phyloP scores from a whole-genome alignment of 2,329 filamentous ascomycete species.

The Ramularia endophylla region DNA sequence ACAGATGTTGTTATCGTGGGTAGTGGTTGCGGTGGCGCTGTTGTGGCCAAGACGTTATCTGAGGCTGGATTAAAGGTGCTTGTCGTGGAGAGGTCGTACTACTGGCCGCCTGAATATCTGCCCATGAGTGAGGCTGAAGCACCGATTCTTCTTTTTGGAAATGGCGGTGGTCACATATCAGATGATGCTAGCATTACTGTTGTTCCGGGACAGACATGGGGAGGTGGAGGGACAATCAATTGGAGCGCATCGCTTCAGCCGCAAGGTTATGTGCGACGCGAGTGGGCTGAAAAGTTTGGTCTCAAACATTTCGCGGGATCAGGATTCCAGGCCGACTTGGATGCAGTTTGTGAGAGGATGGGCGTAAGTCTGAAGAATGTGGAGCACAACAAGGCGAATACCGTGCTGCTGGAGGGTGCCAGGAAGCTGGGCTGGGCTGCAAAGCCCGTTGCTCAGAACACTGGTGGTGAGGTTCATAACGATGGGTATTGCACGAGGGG shows the following conservation, averaged over 20 bases:
- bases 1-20: constrained; percentile 82
- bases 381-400: constrained; percentile 67
- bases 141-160: constrained; percentile 61
- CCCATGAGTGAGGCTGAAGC: constrained; percentile 65
- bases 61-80: constrained; percentile 70
- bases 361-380: constrained; percentile 63
- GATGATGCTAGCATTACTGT: constrained; percentile 50
- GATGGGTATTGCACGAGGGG: constrained; percentile 60
- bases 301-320: constrained; percentile 67
- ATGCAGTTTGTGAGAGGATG: constrained; percentile 73
- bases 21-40: constrained; percentile 78
- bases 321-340: constrained; percentile 71
- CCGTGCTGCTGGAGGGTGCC: constrained; percentile 66
- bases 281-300: constrained; percentile 65
- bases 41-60: constrained; percentile 73
- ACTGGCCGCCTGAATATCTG: constrained; percentile 65
- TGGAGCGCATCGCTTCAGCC: constrained; percentile 67
- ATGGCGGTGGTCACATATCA: constrained; percentile 54
- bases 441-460: constrained; percentile 71
- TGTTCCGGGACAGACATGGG: constrained; percentile 67
- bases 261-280: constrained; percentile 68
- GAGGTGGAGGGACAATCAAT: constrained; percentile 83
- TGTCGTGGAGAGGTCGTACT: constrained; percentile 76
- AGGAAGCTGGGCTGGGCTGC: constrained; percentile 66
- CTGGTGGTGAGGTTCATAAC: constrained; percentile 64